Conservation (phyloP, 108 stramenopile species). For the Epithemia pelagica region DNA sequence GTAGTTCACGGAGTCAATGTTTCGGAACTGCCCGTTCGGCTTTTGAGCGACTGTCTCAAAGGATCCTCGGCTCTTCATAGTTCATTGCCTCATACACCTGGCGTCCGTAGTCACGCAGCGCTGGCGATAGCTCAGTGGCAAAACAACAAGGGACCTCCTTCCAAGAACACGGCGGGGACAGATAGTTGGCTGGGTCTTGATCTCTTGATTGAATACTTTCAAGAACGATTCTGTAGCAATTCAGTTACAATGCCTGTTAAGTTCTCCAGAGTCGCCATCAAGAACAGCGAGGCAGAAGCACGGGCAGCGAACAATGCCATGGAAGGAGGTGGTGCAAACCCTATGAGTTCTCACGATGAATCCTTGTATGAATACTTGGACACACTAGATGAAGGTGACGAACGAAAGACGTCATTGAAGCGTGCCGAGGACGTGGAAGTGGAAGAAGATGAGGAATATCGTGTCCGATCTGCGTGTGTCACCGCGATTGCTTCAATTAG, state of each 20-base stretch:
- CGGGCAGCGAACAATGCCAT: conserved; percentile 15
- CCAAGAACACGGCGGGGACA: conserved; percentile 48
- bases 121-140: conserved; percentile 86
- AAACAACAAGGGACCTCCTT: conserved; percentile 76
- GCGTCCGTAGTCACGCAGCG: conserved; percentile 72
- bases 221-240: conserved; percentile 67
- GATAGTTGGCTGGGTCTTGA: conserved; percentile 73
- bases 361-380: conserved; percentile 73
- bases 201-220: conserved; percentile 75
- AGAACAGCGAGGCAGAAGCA: conserved; percentile 55
- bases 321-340: conserved; percentile 31
- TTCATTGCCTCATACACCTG: conserved; percentile 77
- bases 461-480: conserved; percentile 69
- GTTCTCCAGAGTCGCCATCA: conserved; percentile 61
- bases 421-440: conserved; percentile 72
- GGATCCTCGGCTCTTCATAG: conserved; percentile 77
- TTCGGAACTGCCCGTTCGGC: conserved; percentile 72
- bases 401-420: conserved; percentile 51
- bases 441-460: conserved; percentile 84
- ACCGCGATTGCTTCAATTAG: conserved; percentile 74
- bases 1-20: conserved; percentile 71
- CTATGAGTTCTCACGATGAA: conserved; percentile 20
- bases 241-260: conserved; percentile 62
- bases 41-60: conserved; percentile 77
- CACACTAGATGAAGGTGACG: conserved; percentile 45